Evolutionary conservation across 768 basidiomycete genomes (phyloP), one percentile per base, ranked within the genome.

Genomic region (Boletus rex-veris): DNA sequence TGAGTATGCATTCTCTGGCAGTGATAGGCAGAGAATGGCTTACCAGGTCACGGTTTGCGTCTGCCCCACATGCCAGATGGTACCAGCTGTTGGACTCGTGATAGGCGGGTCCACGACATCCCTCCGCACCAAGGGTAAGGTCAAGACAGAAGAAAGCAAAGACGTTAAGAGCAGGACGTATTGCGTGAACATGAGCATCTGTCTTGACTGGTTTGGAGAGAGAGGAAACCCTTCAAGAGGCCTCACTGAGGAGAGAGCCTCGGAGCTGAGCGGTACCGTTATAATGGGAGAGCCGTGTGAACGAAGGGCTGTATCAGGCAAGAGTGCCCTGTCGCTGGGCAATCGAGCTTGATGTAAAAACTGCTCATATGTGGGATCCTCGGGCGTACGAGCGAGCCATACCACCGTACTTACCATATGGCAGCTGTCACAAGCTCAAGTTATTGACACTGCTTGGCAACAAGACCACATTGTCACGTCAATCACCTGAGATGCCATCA

Each of bases 51-150:
- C 80, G 9, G 73, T 79, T 48, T 78, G 65, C 2, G 57, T 68
- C 48, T 75, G 53, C 6, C 78, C 78, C 12, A 77, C 70, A 26
- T 64, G 62, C 82, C 80, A 82, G 28, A 78, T 67, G 5, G 76
- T 73, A 11, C 59, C 59, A 1, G 69, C 63, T 10, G 64, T 68
- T 15, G 81, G 80, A 54, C 67, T 75, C 39, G 73, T 74, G 57
- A 82, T 71, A 5, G 76, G 79, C 1, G 82, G 81, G 37, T 64
- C 69, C 24, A 74, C 77, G 35, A 80, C 80, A 53, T 80, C 79
- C 53, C 80, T 73, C 50, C 28, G 15, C 1, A 33, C 56, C 10
- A 77, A 45, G 39, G 76, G 76, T 15, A 69, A 54, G 21, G 75
- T 70, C 14, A 60, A 49, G 12, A 64, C 64, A 19, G 58, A 48